Evolutionary conservation across 805 yeast species (phyloP).

Genomic region (Wickerhamiella vanderwaltii): DNA sequence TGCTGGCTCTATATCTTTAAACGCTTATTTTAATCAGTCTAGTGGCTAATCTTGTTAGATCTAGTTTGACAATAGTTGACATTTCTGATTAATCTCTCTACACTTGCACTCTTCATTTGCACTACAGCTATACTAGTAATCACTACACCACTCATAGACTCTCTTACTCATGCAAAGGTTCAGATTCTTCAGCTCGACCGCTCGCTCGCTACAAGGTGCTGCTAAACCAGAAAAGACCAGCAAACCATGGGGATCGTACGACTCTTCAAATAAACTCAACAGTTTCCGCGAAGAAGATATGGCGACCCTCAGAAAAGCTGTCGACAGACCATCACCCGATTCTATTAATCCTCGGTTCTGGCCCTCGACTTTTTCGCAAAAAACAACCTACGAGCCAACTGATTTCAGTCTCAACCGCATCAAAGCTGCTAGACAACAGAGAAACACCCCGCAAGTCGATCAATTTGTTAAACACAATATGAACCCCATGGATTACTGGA

Average conservation of each 20-base stretch:
- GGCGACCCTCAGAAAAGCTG: conserved; percentile 1
- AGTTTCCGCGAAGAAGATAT: no score
- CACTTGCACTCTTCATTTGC: no score
- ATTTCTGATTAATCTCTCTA: no score
- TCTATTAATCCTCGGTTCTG: conserved; percentile 6
- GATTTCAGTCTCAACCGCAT: conserved; percentile 57
- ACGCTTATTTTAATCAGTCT: no score
- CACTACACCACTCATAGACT: not conserved
- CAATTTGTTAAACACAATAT: conserved; percentile 18
- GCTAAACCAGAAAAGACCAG: no score
- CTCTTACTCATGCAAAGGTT: not conserved
- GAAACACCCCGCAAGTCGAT: conserved; percentile 23
- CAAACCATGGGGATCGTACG: no score
- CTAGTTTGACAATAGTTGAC: no score
- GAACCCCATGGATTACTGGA: conserved; percentile 59
- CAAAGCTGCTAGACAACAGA: conserved; percentile 15
- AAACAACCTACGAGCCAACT: conserved; percentile 61
- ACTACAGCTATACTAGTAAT: not conserved
- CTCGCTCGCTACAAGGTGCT: no score
- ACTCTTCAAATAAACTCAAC: no score
- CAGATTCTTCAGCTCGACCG: conserved; percentile 4
- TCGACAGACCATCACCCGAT: not conserved
- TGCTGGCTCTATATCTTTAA: no score
- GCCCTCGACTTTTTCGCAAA: conserved; percentile 16
- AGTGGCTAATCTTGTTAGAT: no score